These are phyloP conservation scores for Leishmania aethiopica DNA, from an alignment of 208 protist species.

Conservation along the genomic window DNA sequence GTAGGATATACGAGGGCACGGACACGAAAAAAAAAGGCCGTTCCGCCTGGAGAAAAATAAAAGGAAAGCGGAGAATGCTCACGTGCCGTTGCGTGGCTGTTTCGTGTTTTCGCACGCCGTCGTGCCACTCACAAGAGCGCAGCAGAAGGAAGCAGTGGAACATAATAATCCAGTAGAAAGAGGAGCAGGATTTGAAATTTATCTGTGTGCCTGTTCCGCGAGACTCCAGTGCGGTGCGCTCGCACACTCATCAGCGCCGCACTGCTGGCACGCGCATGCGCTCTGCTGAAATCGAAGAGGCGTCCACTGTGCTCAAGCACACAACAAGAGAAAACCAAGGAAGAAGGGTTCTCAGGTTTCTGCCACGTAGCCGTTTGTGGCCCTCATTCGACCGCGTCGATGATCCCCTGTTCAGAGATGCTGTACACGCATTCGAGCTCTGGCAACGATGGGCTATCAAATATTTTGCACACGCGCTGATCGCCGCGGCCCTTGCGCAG, in stretches of 20 bases:
- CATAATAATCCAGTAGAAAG: not conserved
- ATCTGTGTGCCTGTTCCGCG: not conserved
- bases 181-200: not conserved
- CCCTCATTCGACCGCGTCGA: slow-evolving; percentile 91
- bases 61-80: not conserved
- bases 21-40: not conserved
- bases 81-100: not conserved
- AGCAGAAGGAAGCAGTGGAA: slow-evolving; percentile 22
- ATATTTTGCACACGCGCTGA: slow-evolving; percentile 98
- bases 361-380: not conserved
- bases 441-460: slow-evolving; percentile 97
- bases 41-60: too few species aligned
- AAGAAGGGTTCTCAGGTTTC: not conserved
- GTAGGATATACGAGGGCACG: too few species aligned
- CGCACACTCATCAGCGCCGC: not conserved
- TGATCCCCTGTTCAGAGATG: slow-evolving; percentile 96
- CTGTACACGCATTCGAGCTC: slow-evolving; percentile 96
- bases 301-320: not conserved
- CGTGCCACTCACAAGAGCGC: not conserved
- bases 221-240: not conserved
- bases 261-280: not conserved
- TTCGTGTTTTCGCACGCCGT: not conserved
- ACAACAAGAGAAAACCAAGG: not conserved
- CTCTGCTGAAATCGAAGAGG: not conserved
- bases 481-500: slow-evolving; percentile 97